Evolutionary conservation across 2,329 filamentous ascomycete species (phyloP), one percentile per base, ranked within the genome.

Genomic region (Alternaria sp.): DNA sequence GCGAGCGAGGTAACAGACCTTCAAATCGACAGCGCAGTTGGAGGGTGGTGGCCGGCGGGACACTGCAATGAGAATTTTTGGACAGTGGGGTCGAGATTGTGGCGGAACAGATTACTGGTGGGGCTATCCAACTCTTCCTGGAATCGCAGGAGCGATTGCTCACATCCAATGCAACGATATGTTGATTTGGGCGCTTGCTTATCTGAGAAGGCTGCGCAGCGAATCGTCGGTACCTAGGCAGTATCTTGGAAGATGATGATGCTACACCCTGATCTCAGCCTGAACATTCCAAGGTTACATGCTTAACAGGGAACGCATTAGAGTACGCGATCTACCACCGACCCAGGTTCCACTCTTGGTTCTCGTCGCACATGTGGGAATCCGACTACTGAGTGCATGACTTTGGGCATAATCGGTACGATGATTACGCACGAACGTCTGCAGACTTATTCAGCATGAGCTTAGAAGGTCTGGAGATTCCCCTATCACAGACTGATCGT

Each of bases 1-100:
- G 12, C 11, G 2, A 32, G 0, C 5, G 30, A n/a, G 26, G 17
- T 9, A 51, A 6, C 5, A 5, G 0, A 7, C 47, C 1, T 23
- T 1, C 4, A 11, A 1, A 0, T 6, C 5, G 12, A 32, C 6
- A 12, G 30, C 0, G 6, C 15, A 9, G 2, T 17, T 32, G 6
- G 17, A 21, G 1, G 12, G 28, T 19, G 28, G 28, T 51, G 12
- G 13, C n/a, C 3, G 3, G 5, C 17, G n/a, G 7, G 1, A 15
- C 8, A 6, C 5, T 4, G 17, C 1, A 5, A 21, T 17, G 19
- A 51, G 17, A 51, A 51, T 11, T 51, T 36, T 36, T 6, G 9
- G 12, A 23, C 12, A n/a, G 49, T 32, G 28, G 26, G 12, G 49
- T 51, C 26, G 49, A 32, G 12, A 51, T 12, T 21, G 49, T 23